Conservation (phyloP, 345 rosid genomes). For the Populus pruinosa region DNA sequence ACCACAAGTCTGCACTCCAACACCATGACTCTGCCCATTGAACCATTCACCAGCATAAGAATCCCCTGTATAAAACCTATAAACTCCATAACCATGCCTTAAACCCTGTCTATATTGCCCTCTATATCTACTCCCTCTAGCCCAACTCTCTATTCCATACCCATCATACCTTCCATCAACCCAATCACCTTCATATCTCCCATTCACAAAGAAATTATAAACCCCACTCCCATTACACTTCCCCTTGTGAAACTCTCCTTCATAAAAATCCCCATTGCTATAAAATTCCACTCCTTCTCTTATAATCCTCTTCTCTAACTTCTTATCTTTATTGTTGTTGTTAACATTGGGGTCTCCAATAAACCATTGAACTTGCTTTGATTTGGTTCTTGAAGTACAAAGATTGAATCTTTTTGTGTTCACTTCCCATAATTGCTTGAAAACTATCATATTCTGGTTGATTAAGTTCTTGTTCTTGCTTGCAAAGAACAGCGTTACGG, state of each 20-base stretch:
- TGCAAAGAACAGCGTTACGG: slow-evolving; percentile 72
- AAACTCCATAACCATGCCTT: slow-evolving; percentile 80
- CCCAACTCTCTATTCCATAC: slow-evolving; percentile 89
- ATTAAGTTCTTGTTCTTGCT: slow-evolving; percentile 64
- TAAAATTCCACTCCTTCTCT: slow-evolving; percentile 83
- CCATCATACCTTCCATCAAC: slow-evolving; percentile 88
- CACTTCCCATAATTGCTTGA: slow-evolving; percentile 49
- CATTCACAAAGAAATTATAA: slow-evolving; percentile 65
- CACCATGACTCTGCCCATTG: slow-evolving; percentile 93
- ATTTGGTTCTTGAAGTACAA: slow-evolving; percentile 32
- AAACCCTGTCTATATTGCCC: slow-evolving; percentile 80
- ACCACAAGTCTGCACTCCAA: slow-evolving; percentile 78
- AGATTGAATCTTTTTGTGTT: slow-evolving; percentile 38
- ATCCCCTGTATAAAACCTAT: slow-evolving; percentile 84
- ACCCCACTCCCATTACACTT: slow-evolving; percentile 93
- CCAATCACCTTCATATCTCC: slow-evolving; percentile 96
- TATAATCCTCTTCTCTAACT: slow-evolving; percentile 26
- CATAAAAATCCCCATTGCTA: slow-evolving; percentile 87
- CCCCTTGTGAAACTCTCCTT: slow-evolving; percentile 85
- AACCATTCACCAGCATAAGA: slow-evolving; percentile 89
- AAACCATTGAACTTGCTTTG: slow-evolving; percentile 73
- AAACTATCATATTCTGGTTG: slow-evolving; percentile 38
- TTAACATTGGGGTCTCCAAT: slow-evolving; percentile 52
- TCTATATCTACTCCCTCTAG: slow-evolving; percentile 83
- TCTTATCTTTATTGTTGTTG: slow-evolving; percentile 5